Base-by-base conservation (phyloP, 2,329 filamentous ascomycete species). In the Periconia macrospinosa region DNA sequence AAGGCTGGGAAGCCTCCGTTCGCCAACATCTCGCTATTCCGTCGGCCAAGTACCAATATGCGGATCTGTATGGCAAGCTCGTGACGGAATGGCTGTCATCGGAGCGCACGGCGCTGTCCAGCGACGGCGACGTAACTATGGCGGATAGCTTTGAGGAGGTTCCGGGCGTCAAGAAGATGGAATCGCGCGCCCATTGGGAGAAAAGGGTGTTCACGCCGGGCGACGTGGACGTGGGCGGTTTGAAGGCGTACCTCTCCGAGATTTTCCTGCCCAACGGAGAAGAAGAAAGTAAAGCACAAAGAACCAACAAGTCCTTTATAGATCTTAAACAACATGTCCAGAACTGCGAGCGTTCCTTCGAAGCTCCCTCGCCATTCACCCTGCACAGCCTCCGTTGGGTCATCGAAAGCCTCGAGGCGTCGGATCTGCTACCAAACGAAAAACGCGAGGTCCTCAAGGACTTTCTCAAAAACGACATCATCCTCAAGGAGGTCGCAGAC, bases 381-480 rank as follows among this genome's bases (percentile, higher is more conserved):
- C 42, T 61, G 0, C 1, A 17, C 0, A 72, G 67, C 1, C 58
- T 83, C 18, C 63, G 59, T 23, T 76, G 73, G 74, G 66, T 73
- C 10, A 78, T 81, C 11, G 53, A 73, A 11, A 75, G 79, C 0
- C 73, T 83, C 2, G 61, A 77, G 19, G 61, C 68, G 2, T 78
- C 78, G 0, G 78, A 79, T 33, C 67, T 81, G 0, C 70, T 83
- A 3, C 74, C 75, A 3, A 68, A 71, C 23, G 69, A 70, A 19
- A 73, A 74, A 52, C 61, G 69, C n/a, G 64, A 68, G 37, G 64
- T 63, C 7, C 56, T 71, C 9, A 67, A 65, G n/a, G 70, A 71
- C 54, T 72, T 72, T 20, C 55, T 68, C 3, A 58, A 53, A 41
- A 71, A 73, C 45, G 59, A 67, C 15, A 57, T 70, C 27, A 69